These are phyloP conservation scores for Citrus reticulata DNA, from an alignment of 345 rosid species.

Conservation along the genomic window DNA sequence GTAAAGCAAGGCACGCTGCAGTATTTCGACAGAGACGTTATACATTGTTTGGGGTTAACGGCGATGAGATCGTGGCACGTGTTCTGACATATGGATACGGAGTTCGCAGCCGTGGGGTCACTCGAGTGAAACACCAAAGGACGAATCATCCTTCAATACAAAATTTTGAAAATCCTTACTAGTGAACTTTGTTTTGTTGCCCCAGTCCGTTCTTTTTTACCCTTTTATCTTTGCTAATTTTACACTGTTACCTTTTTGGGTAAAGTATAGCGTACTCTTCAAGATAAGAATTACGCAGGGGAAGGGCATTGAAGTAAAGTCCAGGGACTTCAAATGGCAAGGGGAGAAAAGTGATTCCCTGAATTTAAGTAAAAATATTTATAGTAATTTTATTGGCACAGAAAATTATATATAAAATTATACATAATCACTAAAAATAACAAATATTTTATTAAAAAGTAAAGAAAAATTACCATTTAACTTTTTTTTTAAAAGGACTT, in stretches of 20 bases:
- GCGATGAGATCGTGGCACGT: background rate
- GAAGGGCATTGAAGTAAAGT: background rate
- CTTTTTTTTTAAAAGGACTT: too few relatives aligned
- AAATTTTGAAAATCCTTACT: too few relatives aligned
- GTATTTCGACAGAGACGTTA: background rate
- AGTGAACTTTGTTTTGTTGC: background rate
- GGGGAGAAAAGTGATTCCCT: background rate
- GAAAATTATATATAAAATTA: too few relatives aligned
- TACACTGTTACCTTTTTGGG: background rate
- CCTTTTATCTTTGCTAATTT: background rate
- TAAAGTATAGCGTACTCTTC: background rate
- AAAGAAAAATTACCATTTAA: too few relatives aligned
- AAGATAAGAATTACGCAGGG: background rate
- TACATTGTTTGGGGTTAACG: too few relatives aligned
- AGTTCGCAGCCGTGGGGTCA: background rate
- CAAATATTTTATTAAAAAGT: too few relatives aligned
- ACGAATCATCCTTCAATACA: background rate
- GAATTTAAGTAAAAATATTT: background rate
- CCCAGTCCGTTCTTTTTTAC: too few relatives aligned
- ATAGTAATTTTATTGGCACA: too few relatives aligned
- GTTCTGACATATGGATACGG: background rate
- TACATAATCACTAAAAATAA: too few relatives aligned
- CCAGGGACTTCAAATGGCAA: background rate
- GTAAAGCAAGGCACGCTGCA: slow-evolving; percentile 7
- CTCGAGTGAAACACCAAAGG: background rate